Base-by-base conservation (phyloP, 2,329 filamentous ascomycete species). In the Neofusicoccum laricinum region DNA sequence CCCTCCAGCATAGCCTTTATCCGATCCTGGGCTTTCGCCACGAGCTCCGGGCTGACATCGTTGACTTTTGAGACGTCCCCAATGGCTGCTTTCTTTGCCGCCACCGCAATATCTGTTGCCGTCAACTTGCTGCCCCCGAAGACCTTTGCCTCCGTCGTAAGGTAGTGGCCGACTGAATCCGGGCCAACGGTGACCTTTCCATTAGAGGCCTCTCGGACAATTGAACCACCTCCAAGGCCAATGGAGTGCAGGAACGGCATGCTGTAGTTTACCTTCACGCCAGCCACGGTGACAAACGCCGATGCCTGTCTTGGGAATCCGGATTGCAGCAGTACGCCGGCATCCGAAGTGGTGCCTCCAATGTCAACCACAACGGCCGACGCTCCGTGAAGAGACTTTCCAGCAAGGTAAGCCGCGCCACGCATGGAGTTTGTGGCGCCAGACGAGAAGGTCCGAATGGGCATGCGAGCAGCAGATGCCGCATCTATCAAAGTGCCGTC, bases 261-360 rank as follows among this genome's bases (percentile, higher is more conserved):
- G 30, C 41, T 64, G 40, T 65, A 40, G 69, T 89, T 89, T 76
- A 86, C 86, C 7, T 86, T 80, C 1, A 90, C 85, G 0, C 87
- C 88, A 0, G 84, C 84, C 2, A 90, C 77, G 36, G 88, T 82
- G 38, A 84, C 87, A 66, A 86, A 89, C 0, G 86, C 85, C 4
- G 86, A 84, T 57, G 85, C 83, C 71, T 88, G 85, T 36, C 86
- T 80, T 0, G 88, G 88, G 57, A 90, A 87, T 0, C 88, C 87
- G 55, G 84, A 88, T 0, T 83, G 79, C 6, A 87, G 79, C 3
- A 90, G 72, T 0, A 88, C 73, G 0, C 88, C 86, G 11, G 88
- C 85, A 67, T 90, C 88, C 0, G 86, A 85, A 0, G 87, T 90
- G 0, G 88, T 90, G 2, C 88, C 87, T 0, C 88, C 88, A 61